phyloP scores from a whole-genome alignment of 139 green algal genomes.

The Cymbomonas tetramitiformis region DNA sequence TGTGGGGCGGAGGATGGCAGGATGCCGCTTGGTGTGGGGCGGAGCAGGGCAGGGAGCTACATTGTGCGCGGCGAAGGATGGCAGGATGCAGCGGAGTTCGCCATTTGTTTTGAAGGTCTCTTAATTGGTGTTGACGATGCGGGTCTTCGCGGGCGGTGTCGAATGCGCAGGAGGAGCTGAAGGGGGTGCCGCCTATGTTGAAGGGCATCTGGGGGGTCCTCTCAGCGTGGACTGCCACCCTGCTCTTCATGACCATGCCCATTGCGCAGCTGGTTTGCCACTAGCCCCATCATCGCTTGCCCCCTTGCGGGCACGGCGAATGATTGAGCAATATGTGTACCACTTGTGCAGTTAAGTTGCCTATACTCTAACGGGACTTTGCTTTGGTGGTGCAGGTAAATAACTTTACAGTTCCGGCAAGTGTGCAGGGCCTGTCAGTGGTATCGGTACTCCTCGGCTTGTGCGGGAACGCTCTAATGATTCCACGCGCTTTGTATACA shows the following conservation, averaged over 20 bases:
- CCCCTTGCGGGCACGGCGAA: not conserved
- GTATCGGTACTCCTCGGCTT: conserved; percentile 44
- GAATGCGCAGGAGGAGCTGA: not conserved
- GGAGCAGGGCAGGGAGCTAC: no score
- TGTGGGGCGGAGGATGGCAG: no score
- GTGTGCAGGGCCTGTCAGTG: conserved; percentile 17
- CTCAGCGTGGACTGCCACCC: conserved; percentile 48
- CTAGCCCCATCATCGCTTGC: not conserved
- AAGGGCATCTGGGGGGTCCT: conserved; percentile 27
- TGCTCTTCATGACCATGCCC: conserved; percentile 60
- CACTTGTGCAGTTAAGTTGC: no score
- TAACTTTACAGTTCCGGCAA: conserved; percentile 48
- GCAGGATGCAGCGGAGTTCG: no score
- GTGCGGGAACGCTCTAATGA: conserved; percentile 68
- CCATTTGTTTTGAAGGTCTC: no score
- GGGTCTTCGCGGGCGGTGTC: no score
- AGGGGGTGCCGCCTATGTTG: not conserved
- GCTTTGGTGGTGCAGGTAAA: no score
- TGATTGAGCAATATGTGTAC: no score
- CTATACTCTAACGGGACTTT: no score
- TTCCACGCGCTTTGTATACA: conserved; percentile 64
- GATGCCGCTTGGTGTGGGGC: no score
- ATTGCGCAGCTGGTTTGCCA: conserved; percentile 53
- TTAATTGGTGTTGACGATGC: no score
- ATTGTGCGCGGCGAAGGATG: no score